Evolutionary conservation across 2,329 filamentous ascomycete species (phyloP), one percentile per base, ranked within the genome.

Genomic region (Didymella pinodella): DNA sequence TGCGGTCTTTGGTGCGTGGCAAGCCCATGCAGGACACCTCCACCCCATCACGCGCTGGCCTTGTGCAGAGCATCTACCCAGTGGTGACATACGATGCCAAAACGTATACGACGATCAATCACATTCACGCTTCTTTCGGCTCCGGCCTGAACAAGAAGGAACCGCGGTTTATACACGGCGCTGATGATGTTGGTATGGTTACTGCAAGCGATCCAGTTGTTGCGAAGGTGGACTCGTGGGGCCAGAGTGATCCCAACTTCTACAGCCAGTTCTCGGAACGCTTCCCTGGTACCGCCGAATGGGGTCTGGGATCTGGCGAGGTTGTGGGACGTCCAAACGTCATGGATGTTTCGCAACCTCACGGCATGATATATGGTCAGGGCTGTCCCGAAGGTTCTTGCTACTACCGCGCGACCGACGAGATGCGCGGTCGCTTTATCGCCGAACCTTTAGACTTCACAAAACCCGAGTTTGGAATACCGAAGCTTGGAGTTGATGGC

Each of bases 321-420:
- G 74, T 88, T 50, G 88, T 92, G 10, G 92, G 90, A 16, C 81
- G 88, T 25, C 91, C 91, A 1, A 97, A 97, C 70, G 86, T 90
- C 34, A 93, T 97, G 90, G 93, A 97, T 73, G 86, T 97, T 34
- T 97, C 93, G 71, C 91, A 94, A 68, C 85, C 86, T 8, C 93
- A 91, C 72, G 94, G 94, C 8, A 86, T 94, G 79, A 80, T 96
- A 7, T 89, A 91, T 53, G 94, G 93, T 3, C 92, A 97, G 79
- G 93, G 92, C 2, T 92, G 90, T 55, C 93, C 93, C 0, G 91
- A 91, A 48, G 93, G 94, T 3, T 88, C 89, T 55, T 85, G 87
- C 44, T 95, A 93, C 74, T 96, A 90, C 70, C 89, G 92, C 32
- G 86, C 87, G 10, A 83, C 84, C 2, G 87, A 88, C 46, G 92